Base-by-base conservation (phyloP, 1,139 yeast genomes). In the Debaryomyces udenii region DNA sequence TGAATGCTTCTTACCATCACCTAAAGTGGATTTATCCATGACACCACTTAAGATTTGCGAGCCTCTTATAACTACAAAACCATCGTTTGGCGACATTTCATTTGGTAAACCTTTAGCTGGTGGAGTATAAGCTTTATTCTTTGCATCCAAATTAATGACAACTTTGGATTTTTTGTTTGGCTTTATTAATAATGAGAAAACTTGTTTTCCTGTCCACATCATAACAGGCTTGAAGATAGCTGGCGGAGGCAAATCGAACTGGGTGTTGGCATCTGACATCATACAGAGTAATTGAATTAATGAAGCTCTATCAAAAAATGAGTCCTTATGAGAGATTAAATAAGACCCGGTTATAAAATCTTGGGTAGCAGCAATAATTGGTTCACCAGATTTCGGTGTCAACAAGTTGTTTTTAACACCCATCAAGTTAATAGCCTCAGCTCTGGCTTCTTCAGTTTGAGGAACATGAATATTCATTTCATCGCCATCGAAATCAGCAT, bases 401-500 rank as follows among this genome's bases (percentile, higher is more conserved):
- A 93, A 76, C 49, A 94, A 73, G 60, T 94, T 94, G 58, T 91
- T 86, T 57, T 94, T 94, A 34, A 94, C 99, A 39, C 99, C 99
- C 99, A 94, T 94, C 55, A 94, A 75, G 56, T 88, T 88, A 63
- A 93, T 89, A 13, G 99, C 99, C 66, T 94, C 99, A 0, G 99
- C 96, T 52, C 99, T 76, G 1, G 99, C 99, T 65, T 94, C 99
- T 65, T 94, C 99, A 0, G 99, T 93, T 67, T 94, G 99, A 2
- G 99, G 99, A 33, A 94, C 99, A 60, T 94, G 99, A 60, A 94
- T 74, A 64, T 94, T 94, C 99, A 94, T 94, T 67, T 94, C 99
- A 67, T 94, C 99, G 64, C 99, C 99, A 66, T 94, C 99, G 60
- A 94, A 94, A 78, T 94, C 99, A 31, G 99, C 99, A 64, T 94